Conservation (phyloP, 2,329 filamentous ascomycete species). For the Passalora sequoiae region DNA sequence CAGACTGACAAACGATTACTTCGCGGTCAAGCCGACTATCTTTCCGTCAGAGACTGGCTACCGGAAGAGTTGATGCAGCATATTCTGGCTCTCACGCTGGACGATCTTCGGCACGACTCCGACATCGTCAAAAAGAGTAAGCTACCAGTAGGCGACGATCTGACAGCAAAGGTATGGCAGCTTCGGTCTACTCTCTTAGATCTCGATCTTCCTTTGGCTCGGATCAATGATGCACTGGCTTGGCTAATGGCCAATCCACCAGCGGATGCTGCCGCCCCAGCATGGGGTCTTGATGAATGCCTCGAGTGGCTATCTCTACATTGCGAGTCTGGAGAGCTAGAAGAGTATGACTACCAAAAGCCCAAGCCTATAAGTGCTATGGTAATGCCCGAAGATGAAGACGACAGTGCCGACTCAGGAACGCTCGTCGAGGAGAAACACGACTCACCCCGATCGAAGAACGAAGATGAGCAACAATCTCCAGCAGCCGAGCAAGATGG, state of each 20-base stretch:
- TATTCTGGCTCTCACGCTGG: constrained; percentile 66
- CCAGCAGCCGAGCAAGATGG: constrained; percentile 22
- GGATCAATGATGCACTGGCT: constrained; percentile 57
- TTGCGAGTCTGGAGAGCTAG: constrained; percentile 44
- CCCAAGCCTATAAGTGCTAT: constrained; percentile 15
- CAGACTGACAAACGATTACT: constrained; percentile 82
- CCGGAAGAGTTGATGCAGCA: constrained; percentile 71
- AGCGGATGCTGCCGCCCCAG: constrained; percentile 21
- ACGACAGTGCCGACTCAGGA: neutral
- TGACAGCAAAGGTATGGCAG: constrained; percentile 77
- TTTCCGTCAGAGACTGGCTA: constrained; percentile 74
- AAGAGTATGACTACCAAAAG: constrained; percentile 33
- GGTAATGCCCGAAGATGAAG: constrained; percentile 4
- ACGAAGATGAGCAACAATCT: constrained; percentile 6
- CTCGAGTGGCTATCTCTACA: constrained; percentile 86
- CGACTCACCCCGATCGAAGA: constrained; percentile 5
- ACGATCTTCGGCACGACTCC: constrained; percentile 43
- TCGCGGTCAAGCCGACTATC: constrained; percentile 67
- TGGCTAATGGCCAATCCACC: constrained; percentile 59
- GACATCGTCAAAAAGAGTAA: constrained; percentile 46
- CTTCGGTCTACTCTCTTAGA: constrained; percentile 66
- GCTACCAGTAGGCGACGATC: constrained; percentile 65
- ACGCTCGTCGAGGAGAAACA: constrained; percentile 6
- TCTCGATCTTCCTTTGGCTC: constrained; percentile 62
- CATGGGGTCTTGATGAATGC: neutral